These are phyloP conservation scores for Trichophyton rubrum DNA, from an alignment of 2,329 filamentous ascomycete species.

Conservation along the genomic window DNA sequence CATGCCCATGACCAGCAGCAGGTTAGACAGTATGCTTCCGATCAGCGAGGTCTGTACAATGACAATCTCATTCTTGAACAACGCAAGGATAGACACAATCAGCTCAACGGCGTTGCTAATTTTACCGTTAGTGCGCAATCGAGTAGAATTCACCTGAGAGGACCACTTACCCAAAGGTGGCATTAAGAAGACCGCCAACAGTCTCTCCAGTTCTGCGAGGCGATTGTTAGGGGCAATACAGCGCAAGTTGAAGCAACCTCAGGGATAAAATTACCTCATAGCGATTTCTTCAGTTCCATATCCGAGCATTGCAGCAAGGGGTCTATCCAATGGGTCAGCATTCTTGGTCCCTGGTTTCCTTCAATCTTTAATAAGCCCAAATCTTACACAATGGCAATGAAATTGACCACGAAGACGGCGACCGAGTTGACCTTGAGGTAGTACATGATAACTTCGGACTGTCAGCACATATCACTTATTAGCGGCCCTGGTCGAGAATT, in stretches of 20 bases:
- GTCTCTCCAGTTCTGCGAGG: slow-evolving; percentile 56
- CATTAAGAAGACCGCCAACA: slow-evolving; percentile 77
- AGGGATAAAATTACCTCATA: slow-evolving; percentile 15
- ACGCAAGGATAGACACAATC: slow-evolving; percentile 76
- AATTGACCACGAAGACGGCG: slow-evolving; percentile 75
- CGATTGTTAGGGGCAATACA: background rate
- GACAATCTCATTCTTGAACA: slow-evolving; percentile 58
- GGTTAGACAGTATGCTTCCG: slow-evolving; percentile 80
- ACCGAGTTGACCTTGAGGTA: slow-evolving; percentile 49
- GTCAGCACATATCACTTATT: background rate
- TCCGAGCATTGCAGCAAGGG: slow-evolving; percentile 71
- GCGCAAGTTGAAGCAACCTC: slow-evolving; percentile 14
- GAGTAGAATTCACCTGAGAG: background rate
- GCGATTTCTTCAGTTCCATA: slow-evolving; percentile 88
- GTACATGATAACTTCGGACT: background rate
- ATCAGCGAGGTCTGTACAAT: slow-evolving; percentile 91
- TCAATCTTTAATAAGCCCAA: slow-evolving; percentile 4
- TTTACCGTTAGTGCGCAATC: background rate
- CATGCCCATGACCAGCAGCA: slow-evolving; percentile 80
- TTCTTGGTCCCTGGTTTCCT: background rate
- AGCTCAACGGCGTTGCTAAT: slow-evolving; percentile 64
- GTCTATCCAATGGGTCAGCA: slow-evolving; percentile 23
- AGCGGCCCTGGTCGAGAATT: background rate
- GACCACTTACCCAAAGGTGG: slow-evolving; percentile 55
- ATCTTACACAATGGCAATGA: slow-evolving; percentile 65